A percentile compares a stretch with the other conserved stretches of the same genome.
Conservation (phyloP, 2,329 filamentous ascomycete genomes). For the Fusarium coffeatum region DNA sequence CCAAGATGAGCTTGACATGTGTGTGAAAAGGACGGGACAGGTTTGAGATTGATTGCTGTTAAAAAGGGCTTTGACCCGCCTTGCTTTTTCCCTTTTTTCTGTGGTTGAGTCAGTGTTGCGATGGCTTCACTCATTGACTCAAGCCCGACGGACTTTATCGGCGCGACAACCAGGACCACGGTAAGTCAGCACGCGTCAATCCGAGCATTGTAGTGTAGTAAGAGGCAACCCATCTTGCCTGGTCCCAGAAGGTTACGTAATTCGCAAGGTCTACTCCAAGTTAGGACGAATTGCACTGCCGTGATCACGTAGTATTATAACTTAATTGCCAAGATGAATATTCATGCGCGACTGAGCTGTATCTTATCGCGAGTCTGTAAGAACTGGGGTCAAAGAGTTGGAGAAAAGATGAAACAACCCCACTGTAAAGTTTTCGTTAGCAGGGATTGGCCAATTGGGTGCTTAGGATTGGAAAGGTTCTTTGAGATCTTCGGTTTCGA, state of each 20-base stretch:
- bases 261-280: not conserved
- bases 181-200: not conserved
- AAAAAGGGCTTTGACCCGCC: constrained; percentile 2
- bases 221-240: not conserved
- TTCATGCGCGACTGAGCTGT: not conserved
- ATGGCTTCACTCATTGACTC: not conserved
- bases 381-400: not conserved
- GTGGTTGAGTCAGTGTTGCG: not conserved
- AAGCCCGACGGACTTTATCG: not conserved
- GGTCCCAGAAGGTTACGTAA: not conserved
- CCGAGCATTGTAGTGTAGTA: not conserved
- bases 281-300: not conserved
- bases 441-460: not conserved
- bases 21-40: not conserved
- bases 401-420: not conserved
- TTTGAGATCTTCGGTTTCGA: not conserved
- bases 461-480: not conserved
- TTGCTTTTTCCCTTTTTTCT: not conserved
- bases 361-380: not conserved
- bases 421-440: not conserved
- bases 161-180: not conserved
- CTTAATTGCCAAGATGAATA: not conserved
- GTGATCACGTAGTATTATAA: not conserved
- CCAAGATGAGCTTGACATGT: constrained; percentile 1
- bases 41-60: not conserved